Evolutionary conservation across 345 rosid species (phyloP), one percentile per base, ranked within the genome.

Genomic region (Populus nigra): DNA sequence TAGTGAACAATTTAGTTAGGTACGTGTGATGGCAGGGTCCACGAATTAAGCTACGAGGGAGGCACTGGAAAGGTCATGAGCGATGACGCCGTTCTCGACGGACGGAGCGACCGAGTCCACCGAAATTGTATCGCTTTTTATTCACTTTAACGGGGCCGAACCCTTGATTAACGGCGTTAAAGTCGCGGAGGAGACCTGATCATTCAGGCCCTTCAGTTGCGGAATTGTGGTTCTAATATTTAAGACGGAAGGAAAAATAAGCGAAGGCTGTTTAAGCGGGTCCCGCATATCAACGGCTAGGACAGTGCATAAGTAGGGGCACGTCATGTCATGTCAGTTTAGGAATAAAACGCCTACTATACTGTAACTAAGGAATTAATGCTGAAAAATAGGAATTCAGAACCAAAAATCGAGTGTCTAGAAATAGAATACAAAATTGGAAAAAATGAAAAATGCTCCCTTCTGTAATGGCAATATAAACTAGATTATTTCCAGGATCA

Each of bases 111-210:
- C 31, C 1, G 29, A 9, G 41, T 8, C 77, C 80, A 17, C 78
- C 72, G 81, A 65, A 69, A 77, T 8, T n/a, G 12, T 3, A 22
- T n/a, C 63, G 35, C 22, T 23, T n/a, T 25, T 17, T 1, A 15
- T 29, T 8, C 33, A 11, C 53, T 18, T 73, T 53, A 61, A 78
- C 71, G 67, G 73, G 57, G 59, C 47, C 66, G 65, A 76, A 68
- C 77, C 84, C 86, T 45, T 39, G 80, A 79, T 80, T 77, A 81
- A 87, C 87, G 86, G 73, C 88, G 89, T 83, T 70, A 83, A 83
- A 71, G 0, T 33, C 75, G 84, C 70, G 43, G 5, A 2, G 29
- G 27, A 36, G 27, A 59, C 61, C 31, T 57, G 3, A 33, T 10
- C 5, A 33, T 12, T 43, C 39, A 49, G 49, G 66, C 36, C 84